phyloP scores from a whole-genome alignment of 306 rosid species.

The Glycine latifolia region DNA sequence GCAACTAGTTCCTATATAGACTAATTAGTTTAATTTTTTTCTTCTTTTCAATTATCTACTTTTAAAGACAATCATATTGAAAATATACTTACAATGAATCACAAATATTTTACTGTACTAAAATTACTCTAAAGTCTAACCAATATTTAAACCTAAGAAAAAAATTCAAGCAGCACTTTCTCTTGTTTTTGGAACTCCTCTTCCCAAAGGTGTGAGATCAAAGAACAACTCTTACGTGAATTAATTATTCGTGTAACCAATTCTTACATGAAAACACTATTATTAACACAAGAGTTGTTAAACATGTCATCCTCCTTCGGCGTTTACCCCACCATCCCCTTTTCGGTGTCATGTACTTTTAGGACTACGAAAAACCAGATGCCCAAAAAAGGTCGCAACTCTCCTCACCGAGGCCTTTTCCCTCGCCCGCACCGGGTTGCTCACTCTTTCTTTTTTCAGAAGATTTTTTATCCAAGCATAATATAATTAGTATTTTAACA shows the following conservation, averaged over 20 bases:
- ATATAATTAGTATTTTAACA: not conserved
- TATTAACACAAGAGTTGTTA: no score
- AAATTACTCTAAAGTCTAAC: not conserved
- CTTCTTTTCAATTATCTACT: no score
- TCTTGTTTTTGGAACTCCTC: not conserved
- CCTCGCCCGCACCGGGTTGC: not conserved
- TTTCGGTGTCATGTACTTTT: no score
- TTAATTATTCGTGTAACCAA: no score
- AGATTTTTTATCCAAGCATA: not conserved
- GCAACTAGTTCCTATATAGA: no score
- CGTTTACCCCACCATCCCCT: no score
- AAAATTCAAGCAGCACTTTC: not conserved
- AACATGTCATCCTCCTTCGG: no score
- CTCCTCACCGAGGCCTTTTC: not conserved
- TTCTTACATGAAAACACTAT: no score
- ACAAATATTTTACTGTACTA: not conserved
- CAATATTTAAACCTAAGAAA: not conserved
- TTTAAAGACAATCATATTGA: no score
- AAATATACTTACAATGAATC: not conserved
- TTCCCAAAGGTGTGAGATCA: not conserved
- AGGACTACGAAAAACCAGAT: no score
- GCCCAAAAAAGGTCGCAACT: not conserved
- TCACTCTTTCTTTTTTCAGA: not conserved
- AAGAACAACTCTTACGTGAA: not conserved
- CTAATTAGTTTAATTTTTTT: no score